These are phyloP conservation scores for Pholiota conissans DNA, from an alignment of 768 basidiomycete genomes.

Conservation along the genomic window DNA sequence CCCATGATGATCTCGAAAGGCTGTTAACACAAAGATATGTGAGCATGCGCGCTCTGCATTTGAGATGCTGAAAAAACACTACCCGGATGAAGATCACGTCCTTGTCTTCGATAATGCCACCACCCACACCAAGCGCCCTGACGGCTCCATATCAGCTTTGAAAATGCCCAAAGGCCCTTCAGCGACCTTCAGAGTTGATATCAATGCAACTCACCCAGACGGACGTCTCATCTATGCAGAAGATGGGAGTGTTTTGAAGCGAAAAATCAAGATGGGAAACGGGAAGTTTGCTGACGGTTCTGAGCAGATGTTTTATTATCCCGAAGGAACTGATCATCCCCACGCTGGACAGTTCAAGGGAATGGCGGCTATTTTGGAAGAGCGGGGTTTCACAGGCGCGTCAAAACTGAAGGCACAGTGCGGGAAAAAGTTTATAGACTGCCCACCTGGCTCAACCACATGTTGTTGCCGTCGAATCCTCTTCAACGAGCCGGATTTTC, in stretches of 20 bases:
- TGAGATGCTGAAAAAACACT: constrained; percentile 20
- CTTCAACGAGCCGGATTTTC: background rate
- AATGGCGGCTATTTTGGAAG: constrained; percentile 34
- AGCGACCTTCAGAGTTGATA: too few species aligned
- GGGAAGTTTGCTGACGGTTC: constrained; percentile 21
- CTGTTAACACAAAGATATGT: too few species aligned
- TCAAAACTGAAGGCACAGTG: constrained; percentile 17
- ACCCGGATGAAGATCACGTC: constrained; percentile 29
- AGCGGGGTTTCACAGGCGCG: constrained; percentile 25
- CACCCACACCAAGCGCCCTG: constrained; percentile 32
- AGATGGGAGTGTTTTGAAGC: constrained; percentile 24
- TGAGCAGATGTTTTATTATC: constrained; percentile 32
- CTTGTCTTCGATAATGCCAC: constrained; percentile 31
- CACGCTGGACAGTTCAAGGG: constrained; percentile 36
- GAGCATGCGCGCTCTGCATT: too few species aligned
- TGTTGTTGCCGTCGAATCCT: background rate
- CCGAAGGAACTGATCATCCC: constrained; percentile 20
- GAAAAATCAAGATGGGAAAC: constrained; percentile 32
- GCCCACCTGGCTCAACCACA: background rate
- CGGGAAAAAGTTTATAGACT: constrained; percentile 33
- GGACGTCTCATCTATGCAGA: constrained; percentile 17
- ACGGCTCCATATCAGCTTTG: constrained; percentile 29
- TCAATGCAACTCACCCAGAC: too few species aligned
- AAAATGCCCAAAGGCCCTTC: constrained; percentile 42
- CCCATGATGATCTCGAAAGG: too few species aligned